These are phyloP conservation scores for Lagenidium sp. DNA, from an alignment of 352 stramenopile genomes.

Conservation along the genomic window DNA sequence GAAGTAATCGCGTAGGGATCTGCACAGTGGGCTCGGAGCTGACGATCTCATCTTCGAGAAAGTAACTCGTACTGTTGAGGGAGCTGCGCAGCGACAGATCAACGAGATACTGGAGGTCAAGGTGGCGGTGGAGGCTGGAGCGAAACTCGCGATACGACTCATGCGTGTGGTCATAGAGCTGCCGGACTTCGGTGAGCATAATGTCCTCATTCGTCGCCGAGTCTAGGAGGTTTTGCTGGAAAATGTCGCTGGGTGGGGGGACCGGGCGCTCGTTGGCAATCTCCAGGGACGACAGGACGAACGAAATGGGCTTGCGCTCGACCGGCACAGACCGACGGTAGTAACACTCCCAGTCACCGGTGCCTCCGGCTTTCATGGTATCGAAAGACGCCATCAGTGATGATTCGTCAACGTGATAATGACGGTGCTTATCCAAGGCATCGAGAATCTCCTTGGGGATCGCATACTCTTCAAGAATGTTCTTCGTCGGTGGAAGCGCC, in stretches of 20 bases:
- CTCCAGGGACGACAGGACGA: slow-evolving; percentile 48
- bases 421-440: slow-evolving; percentile 45
- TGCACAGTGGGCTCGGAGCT: slow-evolving; percentile 24
- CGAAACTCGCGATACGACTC: slow-evolving; percentile 55
- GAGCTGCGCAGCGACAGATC: slow-evolving; percentile 59
- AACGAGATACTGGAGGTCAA: slow-evolving; percentile 57
- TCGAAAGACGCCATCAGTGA: slow-evolving; percentile 59
- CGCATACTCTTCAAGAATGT: slow-evolving; percentile 62
- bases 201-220: slow-evolving; percentile 37
- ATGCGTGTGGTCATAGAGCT: slow-evolving; percentile 59
- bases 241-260: slow-evolving; percentile 45
- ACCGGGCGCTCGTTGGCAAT: slow-evolving; percentile 37
- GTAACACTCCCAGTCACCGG: slow-evolving; percentile 44
- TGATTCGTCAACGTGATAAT: slow-evolving; percentile 51
- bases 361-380: slow-evolving; percentile 9
- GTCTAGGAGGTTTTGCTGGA: slow-evolving; percentile 42
- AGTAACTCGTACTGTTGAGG: slow-evolving; percentile 52
- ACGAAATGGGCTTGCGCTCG: slow-evolving; percentile 59
- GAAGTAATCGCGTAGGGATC: slow-evolving; percentile 22
- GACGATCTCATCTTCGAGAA: slow-evolving; percentile 32
- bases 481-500: slow-evolving; percentile 40
- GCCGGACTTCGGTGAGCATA: slow-evolving; percentile 50
- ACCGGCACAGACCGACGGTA: slow-evolving; percentile 45
- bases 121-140: slow-evolving; percentile 34
- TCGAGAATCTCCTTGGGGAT: slow-evolving; percentile 64